Base-by-base conservation (phyloP, 2,329 filamentous ascomycete genomes). In the Aspergillus arachidicola region DNA sequence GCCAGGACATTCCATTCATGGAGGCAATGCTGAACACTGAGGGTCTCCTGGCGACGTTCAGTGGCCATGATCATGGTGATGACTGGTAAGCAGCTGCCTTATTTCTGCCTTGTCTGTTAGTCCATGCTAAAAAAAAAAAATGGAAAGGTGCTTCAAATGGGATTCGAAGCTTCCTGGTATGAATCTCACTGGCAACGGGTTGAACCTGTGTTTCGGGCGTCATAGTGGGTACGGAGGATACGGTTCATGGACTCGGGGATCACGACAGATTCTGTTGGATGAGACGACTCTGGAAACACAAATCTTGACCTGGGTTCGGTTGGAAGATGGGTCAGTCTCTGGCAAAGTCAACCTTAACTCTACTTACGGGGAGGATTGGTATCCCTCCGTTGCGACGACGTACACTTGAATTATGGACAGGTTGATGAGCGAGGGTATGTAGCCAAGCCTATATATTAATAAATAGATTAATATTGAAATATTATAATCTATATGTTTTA, bases 161-260 rank as follows among this genome's bases (percentile, higher is more conserved):
- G 63, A 73, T 7, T 54, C 51, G 7, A 59, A 63, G 2, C 70
- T 78, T 3, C 68, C 74, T 1, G 68, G 66, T 14, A 73, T 71
- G 51, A 72, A 72, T 21, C 30, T 77, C 2, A 75, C 73, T 0
- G 84, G 82, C 0, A 82, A 80, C 61, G 82, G 82, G 1, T 58
- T 81, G 6, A 72, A 76, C 50, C 63, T 84, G 68, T 91, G 89
- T 69, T 87, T 86, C 66, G 87, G 87, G 6, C 86, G 90, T 66
- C 89, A 89, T 67, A 84, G 87, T 0, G 89, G 90, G 0, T 91
- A 91, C 60, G 90, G 89, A 0, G 89, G 90, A 0, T 92, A 92
- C 68, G 87, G 88, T 0, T 80, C 81, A 53, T 90, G 86, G 85
- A 83, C 84, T 11, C 84, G 89, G 0, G 89, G 89, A 1, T 82